Conservation (phyloP, 352 stramenopile genomes). For the Phytophthora constricta region DNA sequence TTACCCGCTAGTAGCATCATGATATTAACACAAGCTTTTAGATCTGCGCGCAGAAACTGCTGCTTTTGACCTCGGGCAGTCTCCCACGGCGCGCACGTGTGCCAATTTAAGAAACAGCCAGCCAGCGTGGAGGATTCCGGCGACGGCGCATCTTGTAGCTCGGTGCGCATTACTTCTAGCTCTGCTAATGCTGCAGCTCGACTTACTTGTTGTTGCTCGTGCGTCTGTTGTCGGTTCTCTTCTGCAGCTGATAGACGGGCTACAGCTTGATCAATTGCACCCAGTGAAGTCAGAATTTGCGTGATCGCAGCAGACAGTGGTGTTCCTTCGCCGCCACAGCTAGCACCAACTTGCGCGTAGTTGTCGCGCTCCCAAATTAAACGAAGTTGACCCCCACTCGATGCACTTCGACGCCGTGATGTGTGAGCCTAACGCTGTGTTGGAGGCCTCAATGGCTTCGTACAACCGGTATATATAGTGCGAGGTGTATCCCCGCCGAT, state of each 20-base stretch:
- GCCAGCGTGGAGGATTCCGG: constrained; percentile 1
- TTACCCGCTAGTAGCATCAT: not conserved
- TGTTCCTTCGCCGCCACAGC: not conserved
- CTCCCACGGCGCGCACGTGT: not conserved
- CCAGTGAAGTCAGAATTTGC: constrained; percentile 9
- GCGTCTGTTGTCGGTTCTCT: not conserved
- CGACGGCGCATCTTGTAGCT: not conserved
- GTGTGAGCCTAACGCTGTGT: no score
- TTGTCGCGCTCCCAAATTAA: not conserved
- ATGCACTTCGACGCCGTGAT: no score
- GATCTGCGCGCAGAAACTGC: not conserved
- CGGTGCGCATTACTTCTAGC: not conserved
- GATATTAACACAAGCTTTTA: constrained; percentile 6
- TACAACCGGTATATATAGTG: constrained; percentile 19
- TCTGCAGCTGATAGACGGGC: no score
- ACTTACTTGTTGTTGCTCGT: no score
- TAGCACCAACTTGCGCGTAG: not conserved
- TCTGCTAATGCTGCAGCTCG: not conserved
- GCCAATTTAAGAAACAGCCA: constrained; percentile 18
- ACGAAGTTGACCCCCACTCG: not conserved
- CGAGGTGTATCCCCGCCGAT: not conserved
- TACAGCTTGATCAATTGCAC: constrained; percentile 5
- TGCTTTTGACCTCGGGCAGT: not conserved
- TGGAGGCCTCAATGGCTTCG: constrained; percentile 6
- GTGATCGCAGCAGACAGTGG: constrained; percentile 14